phyloP scores from a whole-genome alignment of 441 rosid species.

The Pelargonium citronellum region DNA sequence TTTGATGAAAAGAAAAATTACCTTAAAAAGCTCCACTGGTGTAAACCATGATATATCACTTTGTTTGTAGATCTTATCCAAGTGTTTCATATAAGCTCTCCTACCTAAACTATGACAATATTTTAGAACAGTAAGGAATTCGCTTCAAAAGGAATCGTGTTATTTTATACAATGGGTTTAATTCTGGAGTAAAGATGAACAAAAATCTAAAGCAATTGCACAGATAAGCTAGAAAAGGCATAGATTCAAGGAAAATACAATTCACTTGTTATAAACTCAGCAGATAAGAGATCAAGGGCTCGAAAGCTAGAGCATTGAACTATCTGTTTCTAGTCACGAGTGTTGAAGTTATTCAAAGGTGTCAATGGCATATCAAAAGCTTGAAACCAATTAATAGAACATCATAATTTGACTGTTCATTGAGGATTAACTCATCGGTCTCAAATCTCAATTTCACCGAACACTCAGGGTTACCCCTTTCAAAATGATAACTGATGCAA shows the following conservation, averaged over 20 bases:
- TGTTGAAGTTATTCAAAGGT: neutral
- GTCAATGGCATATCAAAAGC: neutral
- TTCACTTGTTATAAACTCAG: neutral
- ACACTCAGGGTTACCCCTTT: neutral
- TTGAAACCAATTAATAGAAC: neutral
- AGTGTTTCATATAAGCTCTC: constrained; percentile 63
- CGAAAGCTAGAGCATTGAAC: neutral
- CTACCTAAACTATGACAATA: constrained; percentile 44
- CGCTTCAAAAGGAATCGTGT: neutral
- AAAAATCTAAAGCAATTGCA: neutral
- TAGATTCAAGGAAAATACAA: neutral
- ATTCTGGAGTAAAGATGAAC: neutral
- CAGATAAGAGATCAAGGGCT: neutral
- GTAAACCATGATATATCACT: constrained; percentile 96
- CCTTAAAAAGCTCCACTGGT: constrained; percentile 97
- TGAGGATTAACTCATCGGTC: neutral
- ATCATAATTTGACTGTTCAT: neutral
- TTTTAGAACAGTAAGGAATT: neutral
- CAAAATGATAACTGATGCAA: neutral
- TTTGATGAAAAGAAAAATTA: constrained; percentile 19
- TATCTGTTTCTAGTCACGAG: neutral
- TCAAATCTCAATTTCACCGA: neutral
- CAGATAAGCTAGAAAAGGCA: neutral
- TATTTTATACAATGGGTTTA: neutral
- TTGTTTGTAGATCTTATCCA: constrained; percentile 79